Evolutionary conservation across 805 yeast species (phyloP).

Genomic region (Metschnikowia picachoensis): DNA sequence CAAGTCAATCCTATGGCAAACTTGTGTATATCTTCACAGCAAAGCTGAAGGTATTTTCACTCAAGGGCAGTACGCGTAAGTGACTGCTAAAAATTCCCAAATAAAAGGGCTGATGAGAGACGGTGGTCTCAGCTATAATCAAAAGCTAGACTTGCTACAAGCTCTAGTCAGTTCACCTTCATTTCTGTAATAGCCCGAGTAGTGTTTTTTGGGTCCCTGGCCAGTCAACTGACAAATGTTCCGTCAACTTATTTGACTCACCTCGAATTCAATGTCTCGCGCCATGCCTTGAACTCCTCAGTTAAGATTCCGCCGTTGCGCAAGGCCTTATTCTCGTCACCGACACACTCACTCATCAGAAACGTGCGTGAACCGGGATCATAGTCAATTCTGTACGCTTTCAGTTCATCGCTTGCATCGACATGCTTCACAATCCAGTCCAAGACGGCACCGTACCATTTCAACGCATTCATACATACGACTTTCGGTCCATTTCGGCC

Average conservation of each 20-base stretch:
- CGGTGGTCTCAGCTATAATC: no score
- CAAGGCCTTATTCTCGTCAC: slow-evolving; percentile 23
- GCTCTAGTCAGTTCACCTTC: no score
- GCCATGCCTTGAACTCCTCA: slow-evolving; percentile 35
- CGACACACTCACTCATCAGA: slow-evolving; percentile 45
- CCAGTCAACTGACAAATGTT: no score
- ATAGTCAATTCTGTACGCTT: slow-evolving; percentile 53
- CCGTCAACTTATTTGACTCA: neutral
- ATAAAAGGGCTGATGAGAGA: no score
- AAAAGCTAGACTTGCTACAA: no score
- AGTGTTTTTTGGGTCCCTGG: no score
- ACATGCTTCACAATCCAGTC: slow-evolving; percentile 63
- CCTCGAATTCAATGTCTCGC: slow-evolving; percentile 8
- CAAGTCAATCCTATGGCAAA: no score
- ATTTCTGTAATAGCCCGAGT: neutral
- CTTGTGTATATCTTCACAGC: no score
- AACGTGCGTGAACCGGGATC: slow-evolving; percentile 53
- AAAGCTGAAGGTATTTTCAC: no score
- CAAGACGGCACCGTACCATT: slow-evolving; percentile 80
- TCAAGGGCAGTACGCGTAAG: no score
- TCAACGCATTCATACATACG: slow-evolving; percentile 73
- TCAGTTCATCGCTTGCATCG: slow-evolving; percentile 49
- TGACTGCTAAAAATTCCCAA: no score
- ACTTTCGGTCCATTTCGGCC: slow-evolving; percentile 40
- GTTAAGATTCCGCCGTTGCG: slow-evolving; percentile 21